phyloP scores from a whole-genome alignment of 257 asterid genomes.

The Solanum rostratum region DNA sequence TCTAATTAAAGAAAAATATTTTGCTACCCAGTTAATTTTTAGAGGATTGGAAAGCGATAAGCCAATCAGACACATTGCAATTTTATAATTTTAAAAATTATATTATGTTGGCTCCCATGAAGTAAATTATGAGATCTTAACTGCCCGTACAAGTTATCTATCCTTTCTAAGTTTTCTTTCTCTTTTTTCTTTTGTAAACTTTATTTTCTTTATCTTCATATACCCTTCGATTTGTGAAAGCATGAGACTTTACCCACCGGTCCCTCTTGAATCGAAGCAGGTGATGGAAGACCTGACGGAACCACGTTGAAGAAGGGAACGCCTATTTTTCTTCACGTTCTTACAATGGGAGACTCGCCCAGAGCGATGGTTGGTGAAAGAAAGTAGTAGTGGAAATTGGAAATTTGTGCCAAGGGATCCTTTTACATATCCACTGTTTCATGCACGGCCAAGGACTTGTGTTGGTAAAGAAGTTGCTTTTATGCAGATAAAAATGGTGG shows the following conservation, averaged over 20 bases:
- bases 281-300: background rate
- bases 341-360: background rate
- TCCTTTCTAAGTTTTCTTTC: too few species aligned
- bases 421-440: background rate
- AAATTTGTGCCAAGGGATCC: background rate
- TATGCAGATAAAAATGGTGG: background rate
- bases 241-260: background rate
- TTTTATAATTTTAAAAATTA: background rate
- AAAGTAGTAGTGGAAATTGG: background rate
- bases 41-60: background rate
- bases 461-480: background rate
- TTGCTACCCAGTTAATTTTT: too few species aligned
- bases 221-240: background rate
- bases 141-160: background rate
- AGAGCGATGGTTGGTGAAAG: background rate
- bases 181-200: too few species aligned
- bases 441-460: constrained; percentile 1
- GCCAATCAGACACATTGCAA: background rate
- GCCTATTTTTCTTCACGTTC: background rate
- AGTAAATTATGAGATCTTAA: background rate
- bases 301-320: background rate
- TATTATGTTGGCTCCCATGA: background rate
- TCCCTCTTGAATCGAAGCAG: background rate
- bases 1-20: too few species aligned
- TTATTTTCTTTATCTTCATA: too few species aligned